A percentile compares a stretch with the other conserved stretches of the same genome.
Evolutionary conservation across 306 rosid species (phyloP).

Genomic region (Cucurbita argyrosperma): DNA sequence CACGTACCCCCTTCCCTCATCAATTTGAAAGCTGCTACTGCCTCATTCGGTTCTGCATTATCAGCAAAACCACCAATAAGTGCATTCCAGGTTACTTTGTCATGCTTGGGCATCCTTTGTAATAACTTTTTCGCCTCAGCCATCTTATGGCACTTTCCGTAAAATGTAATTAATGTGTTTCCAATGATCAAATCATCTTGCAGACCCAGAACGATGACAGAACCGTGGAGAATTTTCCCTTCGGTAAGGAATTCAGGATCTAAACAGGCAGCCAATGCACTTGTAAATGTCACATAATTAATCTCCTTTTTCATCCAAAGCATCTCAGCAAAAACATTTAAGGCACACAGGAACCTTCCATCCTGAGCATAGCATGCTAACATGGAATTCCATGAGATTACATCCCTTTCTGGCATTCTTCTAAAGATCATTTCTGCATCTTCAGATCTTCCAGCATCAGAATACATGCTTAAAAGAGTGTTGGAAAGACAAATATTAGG

Average conservation of each 20-base stretch:
- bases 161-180: constrained; percentile 67
- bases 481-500: constrained; percentile 54
- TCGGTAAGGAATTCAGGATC: constrained; percentile 25
- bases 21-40: constrained; percentile 39
- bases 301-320: constrained; percentile 23
- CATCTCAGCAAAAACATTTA: constrained; percentile 45
- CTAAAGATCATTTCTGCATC: constrained; percentile 54
- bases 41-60: constrained; percentile 49
- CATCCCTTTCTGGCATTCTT: constrained; percentile 62
- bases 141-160: constrained; percentile 52
- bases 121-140: constrained; percentile 34
- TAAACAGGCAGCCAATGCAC: constrained; percentile 64
- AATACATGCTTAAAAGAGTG: constrained; percentile 75
- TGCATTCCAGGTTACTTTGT: constrained; percentile 81
- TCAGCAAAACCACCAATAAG: constrained; percentile 68
- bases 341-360: constrained; percentile 27
- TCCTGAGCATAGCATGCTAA: constrained; percentile 58
- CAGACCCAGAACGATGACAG: constrained; percentile 32
- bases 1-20: constrained; percentile 49
- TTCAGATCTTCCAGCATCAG: constrained; percentile 38
- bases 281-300: constrained; percentile 53
- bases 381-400: constrained; percentile 90
- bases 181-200: constrained; percentile 44
- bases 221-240: constrained; percentile 59
- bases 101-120: constrained; percentile 40